Percentiles rank a stretch among this genome's conserved stretches.
phyloP scores from a whole-genome alignment of 305 asterid genomes.

The Coffea humblotiana region DNA sequence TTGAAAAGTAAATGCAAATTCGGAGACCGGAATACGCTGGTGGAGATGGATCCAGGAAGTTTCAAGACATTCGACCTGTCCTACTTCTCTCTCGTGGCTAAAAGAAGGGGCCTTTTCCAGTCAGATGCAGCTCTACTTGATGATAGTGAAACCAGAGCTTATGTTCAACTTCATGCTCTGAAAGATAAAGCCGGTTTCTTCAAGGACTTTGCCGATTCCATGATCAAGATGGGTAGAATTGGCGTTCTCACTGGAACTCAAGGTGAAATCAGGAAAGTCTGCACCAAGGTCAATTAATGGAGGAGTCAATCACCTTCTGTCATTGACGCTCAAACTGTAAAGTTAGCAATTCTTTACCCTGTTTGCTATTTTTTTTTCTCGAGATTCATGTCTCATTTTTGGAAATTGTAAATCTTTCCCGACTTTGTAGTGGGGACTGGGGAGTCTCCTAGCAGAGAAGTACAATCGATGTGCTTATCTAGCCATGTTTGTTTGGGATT shows the following conservation, averaged over 20 bases:
- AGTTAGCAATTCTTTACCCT: background rate
- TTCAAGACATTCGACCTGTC: slow-evolving; percentile 39
- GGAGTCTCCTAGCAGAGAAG: background rate
- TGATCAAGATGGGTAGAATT: slow-evolving; percentile 57
- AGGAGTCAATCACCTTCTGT: background rate
- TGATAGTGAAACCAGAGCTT: slow-evolving; percentile 37
- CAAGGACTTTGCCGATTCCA: slow-evolving; percentile 42
- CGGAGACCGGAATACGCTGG: slow-evolving; percentile 36
- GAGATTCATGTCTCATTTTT: background rate
- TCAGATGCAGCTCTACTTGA: slow-evolving; percentile 59
- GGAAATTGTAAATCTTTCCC: background rate
- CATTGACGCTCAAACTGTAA: too few species aligned
- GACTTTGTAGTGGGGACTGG: too few species aligned
- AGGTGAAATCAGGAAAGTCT: slow-evolving; percentile 49
- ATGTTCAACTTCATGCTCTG: slow-evolving; percentile 30
- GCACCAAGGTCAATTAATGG: slow-evolving; percentile 10
- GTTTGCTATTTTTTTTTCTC: background rate
- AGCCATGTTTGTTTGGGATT: background rate
- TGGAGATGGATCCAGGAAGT: slow-evolving; percentile 67
- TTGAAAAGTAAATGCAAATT: slow-evolving; percentile 38
- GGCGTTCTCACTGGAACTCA: slow-evolving; percentile 46
- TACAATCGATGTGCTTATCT: background rate
- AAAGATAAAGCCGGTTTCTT: slow-evolving; percentile 31
- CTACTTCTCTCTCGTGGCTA: slow-evolving; percentile 38
- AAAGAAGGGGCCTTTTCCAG: slow-evolving; percentile 50